Conservation (phyloP, 2,329 filamentous ascomycete species). For the Calonectria pseudoreteaudii region DNA sequence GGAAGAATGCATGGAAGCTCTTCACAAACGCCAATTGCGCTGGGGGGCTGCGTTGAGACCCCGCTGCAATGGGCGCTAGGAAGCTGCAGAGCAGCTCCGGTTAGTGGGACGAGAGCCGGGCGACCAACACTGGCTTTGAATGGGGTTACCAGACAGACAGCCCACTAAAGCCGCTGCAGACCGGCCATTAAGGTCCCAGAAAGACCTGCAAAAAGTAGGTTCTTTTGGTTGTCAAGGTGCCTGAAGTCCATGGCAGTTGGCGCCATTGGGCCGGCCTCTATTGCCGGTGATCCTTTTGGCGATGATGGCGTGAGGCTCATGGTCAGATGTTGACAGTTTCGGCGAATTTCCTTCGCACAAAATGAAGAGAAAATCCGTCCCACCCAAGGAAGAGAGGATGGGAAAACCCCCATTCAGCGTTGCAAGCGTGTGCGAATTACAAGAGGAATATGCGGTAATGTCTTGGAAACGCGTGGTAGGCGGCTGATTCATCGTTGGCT, state of each 20-base stretch:
- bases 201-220: not conserved
- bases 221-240: not conserved
- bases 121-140: not conserved
- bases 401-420: not conserved
- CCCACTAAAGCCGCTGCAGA: conserved; percentile 9
- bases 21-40: conserved; percentile 20
- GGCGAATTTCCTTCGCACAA: conserved; percentile 20
- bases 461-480: not conserved
- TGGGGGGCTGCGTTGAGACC: conserved; percentile 23
- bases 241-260: not conserved
- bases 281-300: conserved; percentile 30
- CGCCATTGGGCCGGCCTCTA: conserved; percentile 28
- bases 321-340: conserved; percentile 29
- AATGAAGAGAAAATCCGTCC: not conserved
- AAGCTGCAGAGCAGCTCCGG: conserved; percentile 22
- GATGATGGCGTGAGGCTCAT: conserved; percentile 40
- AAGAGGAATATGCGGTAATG: not conserved
- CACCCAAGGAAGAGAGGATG: conserved; percentile 20
- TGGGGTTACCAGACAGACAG: not conserved
- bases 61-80: conserved; percentile 29
- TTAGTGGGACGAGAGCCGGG: conserved; percentile 9
- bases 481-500: conserved; percentile 1
- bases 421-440: conserved; percentile 5
- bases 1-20: conserved; percentile 45
- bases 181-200: not conserved